Base-by-base conservation (phyloP, 306 rosid genomes). In the Gastrolobium villosum region DNA sequence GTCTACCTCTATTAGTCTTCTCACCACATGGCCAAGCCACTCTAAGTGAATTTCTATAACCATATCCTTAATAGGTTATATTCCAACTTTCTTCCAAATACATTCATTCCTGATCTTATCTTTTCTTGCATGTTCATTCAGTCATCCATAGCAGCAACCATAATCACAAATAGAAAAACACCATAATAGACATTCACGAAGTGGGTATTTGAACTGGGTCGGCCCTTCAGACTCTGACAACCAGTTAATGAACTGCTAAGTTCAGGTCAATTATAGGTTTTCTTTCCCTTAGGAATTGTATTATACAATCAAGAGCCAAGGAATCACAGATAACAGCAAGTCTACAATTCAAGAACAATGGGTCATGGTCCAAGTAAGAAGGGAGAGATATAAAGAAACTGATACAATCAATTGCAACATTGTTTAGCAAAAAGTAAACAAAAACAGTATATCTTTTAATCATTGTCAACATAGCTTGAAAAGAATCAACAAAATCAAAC, bases 401-500 rank as follows among this genome's bases (percentile, higher is more conserved):
- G 14, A 34, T 8, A 7, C 65, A 52, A 34, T 5, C 49, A 45
- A 52, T 52, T 10, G 64, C 40, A 39, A 62, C 7, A 59, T 60
- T 34, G 26, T 60, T 34, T 2, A 35, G 66, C 44, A 35, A 5
- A 60, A 60, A 43, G 32, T 55, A 15, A 34, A 72, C 3, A 64
- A 70, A 46, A 73, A 8, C 49, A 32, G 2, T 26, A 44, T 7
- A 30, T 44, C 53, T 14, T 28, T 43, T 46, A 74, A 36, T 35
- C 56, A 32, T 60, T 32, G 45, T 10, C 55, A 43, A 31, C 48
- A 61, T 10, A 8, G 54, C 39, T 54, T 55, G 31, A 40, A 72
- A 74, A 74, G 70, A 74, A 45, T 31, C 26, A 60, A n/a, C 13
- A 56, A 41, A 60, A 46, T 61, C 65, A 74, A 34, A 14, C 59